Percentiles rank a stretch among this genome's conserved stretches.
These are phyloP conservation scores for Phytophthora litchii DNA, from an alignment of 352 stramenopile species.

Conservation along the genomic window DNA sequence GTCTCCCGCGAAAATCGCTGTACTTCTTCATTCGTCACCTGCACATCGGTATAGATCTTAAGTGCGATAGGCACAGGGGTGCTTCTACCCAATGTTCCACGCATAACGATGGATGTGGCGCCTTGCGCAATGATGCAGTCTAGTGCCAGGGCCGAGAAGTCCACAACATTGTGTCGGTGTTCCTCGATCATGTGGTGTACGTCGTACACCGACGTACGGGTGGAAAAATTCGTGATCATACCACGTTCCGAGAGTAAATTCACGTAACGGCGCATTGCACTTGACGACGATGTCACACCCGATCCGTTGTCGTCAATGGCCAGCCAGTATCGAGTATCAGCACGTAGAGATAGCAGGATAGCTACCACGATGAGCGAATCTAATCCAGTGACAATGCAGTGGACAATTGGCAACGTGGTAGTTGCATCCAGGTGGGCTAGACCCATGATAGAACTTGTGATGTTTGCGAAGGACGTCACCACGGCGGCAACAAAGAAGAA, in stretches of 20 bases:
- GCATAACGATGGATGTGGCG: constrained; percentile 86
- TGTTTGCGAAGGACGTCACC: constrained; percentile 45
- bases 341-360: constrained; percentile 75
- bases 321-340: constrained; percentile 86
- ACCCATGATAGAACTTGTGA: constrained; percentile 59
- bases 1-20: constrained; percentile 82
- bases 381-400: constrained; percentile 57
- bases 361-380: constrained; percentile 72
- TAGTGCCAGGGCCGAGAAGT: constrained; percentile 75
- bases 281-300: constrained; percentile 36
- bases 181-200: constrained; percentile 91
- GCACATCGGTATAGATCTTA: constrained; percentile 87
- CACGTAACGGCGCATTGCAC: constrained; percentile 77
- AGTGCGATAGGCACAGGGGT: constrained; percentile 64
- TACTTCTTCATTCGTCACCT: constrained; percentile 86
- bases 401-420: constrained; percentile 41
- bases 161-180: constrained; percentile 80
- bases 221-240: constrained; percentile 90
- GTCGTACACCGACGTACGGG: constrained; percentile 87
- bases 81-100: constrained; percentile 58
- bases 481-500: constrained; percentile 81
- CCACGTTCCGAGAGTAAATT: constrained; percentile 77
- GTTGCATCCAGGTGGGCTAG: constrained; percentile 35
- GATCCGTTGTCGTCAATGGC: constrained; percentile 73
- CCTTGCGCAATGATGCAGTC: constrained; percentile 83